phyloP scores from a whole-genome alignment of 768 basidiomycete genomes.

The Rhizopogon vulgaris region DNA sequence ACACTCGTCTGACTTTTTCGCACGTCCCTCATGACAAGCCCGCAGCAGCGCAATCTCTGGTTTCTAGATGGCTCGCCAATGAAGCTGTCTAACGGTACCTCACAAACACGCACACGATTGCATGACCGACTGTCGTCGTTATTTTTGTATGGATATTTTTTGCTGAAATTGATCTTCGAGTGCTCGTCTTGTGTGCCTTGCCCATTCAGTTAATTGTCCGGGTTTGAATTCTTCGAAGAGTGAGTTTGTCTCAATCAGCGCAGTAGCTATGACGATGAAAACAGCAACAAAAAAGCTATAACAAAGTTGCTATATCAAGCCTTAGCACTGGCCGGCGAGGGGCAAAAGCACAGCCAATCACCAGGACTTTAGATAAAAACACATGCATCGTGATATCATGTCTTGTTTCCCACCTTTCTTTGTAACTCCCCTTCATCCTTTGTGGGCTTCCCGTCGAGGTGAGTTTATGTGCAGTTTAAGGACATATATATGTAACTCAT shows the following conservation, averaged over 20 bases:
- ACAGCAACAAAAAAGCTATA: background rate
- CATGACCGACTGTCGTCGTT: background rate
- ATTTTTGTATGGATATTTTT: background rate
- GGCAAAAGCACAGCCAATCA: background rate
- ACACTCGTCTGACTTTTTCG: conserved; percentile 14
- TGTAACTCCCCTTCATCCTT: background rate
- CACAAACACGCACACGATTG: background rate
- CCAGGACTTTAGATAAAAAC: background rate
- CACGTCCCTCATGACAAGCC: conserved; percentile 69
- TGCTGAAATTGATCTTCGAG: no score
- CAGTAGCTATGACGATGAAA: background rate
- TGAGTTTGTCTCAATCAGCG: no score
- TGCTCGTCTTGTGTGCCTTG: no score
- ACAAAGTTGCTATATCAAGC: background rate
- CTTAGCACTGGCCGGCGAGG: background rate
- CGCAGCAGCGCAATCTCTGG: conserved; percentile 53
- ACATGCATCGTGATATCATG: background rate
- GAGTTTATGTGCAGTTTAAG: background rate
- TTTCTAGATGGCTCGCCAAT: conserved; percentile 56
- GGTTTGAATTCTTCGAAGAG: no score
- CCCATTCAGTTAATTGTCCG: no score
- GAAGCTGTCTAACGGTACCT: conserved; percentile 26
- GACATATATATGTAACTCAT: background rate
- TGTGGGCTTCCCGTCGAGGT: background rate
- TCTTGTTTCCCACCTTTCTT: background rate